phyloP scores from a whole-genome alignment of 1,284 basidiomycete genomes.

The Pterulicium gracile region DNA sequence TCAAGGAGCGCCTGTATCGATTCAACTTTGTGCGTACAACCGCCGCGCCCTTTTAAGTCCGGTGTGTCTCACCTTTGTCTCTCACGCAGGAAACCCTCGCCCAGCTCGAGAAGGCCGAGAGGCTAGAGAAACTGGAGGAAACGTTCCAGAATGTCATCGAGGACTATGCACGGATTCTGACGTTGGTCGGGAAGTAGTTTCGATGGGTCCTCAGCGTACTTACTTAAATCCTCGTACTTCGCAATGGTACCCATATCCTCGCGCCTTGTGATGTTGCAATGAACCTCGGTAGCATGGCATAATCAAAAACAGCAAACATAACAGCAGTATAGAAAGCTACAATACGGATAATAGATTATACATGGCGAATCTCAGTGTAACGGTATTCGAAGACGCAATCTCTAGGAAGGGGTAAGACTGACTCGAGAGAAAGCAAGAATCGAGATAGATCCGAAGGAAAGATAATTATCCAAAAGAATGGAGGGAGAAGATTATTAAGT shows the following conservation, averaged over 20 bases:
- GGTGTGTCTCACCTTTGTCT: background rate
- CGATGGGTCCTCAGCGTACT: too few relatives aligned
- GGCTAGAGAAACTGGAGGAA: constrained; percentile 84
- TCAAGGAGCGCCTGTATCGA: constrained; percentile 88
- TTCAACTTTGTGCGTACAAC: constrained; percentile 79
- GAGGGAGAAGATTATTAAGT: background rate
- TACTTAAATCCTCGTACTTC: too few relatives aligned
- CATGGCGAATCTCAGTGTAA: background rate
- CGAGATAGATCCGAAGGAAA: background rate
- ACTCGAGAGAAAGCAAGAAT: background rate
- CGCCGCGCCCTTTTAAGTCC: background rate
- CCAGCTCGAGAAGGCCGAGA: constrained; percentile 78
- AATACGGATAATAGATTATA: constrained; percentile 1
- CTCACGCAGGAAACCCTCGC: constrained; percentile 66
- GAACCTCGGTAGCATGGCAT: too few relatives aligned
- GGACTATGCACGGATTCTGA: constrained; percentile 79
- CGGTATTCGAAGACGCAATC: too few relatives aligned
- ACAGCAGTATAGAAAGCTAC: too few relatives aligned
- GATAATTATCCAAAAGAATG: background rate
- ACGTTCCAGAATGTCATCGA: constrained; percentile 84
- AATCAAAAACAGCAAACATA: too few relatives aligned
- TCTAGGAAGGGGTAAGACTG: background rate
- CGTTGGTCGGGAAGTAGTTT: constrained; percentile 27
- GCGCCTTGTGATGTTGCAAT: too few relatives aligned
- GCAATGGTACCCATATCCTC: too few relatives aligned